Evolutionary conservation across 495 filamentous ascomycete genomes (phyloP).

Genomic region (Aspergillus bertholletiae): DNA sequence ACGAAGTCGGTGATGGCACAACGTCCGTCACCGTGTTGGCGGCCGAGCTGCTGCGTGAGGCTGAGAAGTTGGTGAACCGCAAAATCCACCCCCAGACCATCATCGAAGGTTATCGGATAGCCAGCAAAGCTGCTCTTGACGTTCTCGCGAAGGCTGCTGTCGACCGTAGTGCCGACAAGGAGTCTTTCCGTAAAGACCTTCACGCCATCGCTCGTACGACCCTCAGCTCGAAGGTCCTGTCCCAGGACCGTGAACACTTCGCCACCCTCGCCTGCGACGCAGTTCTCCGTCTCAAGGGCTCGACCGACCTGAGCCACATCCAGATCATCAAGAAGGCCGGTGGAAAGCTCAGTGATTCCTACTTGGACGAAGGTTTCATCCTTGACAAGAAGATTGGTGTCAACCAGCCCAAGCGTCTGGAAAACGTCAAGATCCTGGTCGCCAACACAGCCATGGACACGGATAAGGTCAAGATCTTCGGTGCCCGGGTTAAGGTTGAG

Average conservation of each 20-base stretch:
- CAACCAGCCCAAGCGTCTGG: conserved; percentile 94
- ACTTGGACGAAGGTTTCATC: conserved; percentile 97
- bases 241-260: conserved; percentile 92
- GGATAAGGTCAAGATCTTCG: conserved; percentile 99
- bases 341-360: conserved; percentile 94
- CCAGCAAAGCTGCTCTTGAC: conserved; percentile 77
- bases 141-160: conserved; percentile 82
- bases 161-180: conserved; percentile 78
- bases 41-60: conserved; percentile 91
- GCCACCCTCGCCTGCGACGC: conserved; percentile 89
- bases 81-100: conserved; percentile 99
- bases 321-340: conserved; percentile 99
- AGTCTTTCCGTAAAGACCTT: conserved; percentile 85
- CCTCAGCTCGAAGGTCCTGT: conserved; percentile 93
- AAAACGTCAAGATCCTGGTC: conserved; percentile 96
- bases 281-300: conserved; percentile 83
- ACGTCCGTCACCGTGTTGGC: conserved; percentile 89
- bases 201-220: conserved; percentile 92
- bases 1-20: conserved; percentile 96
- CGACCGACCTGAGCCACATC: conserved; percentile 93
- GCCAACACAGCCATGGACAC: conserved; percentile 99
- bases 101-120: conserved; percentile 98
- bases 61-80: conserved; percentile 92
- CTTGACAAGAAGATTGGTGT: conserved; percentile 98
- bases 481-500: conserved; percentile 87